Base-by-base conservation (phyloP, 176 grass and related monocot genomes). In the Poa pratensis region DNA sequence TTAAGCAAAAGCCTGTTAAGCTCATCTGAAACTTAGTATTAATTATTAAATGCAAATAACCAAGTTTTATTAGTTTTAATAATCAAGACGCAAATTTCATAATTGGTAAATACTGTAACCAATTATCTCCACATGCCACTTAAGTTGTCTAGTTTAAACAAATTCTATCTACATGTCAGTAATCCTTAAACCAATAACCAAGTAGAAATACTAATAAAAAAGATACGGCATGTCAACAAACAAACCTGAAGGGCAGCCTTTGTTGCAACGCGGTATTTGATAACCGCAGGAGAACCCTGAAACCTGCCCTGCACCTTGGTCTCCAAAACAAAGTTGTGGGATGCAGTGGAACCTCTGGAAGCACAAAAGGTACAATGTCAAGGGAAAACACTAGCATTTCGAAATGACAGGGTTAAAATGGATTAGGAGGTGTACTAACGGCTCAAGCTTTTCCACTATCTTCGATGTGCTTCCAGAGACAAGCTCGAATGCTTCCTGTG, bases 291-390 rank as follows among this genome's bases (percentile, higher is more conserved):
- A 45, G 84, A 89, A 39, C 91, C 91, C 75, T 96, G 87, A 90
- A 93, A 93, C 22, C 84, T 30, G 48, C 94, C 91, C 79, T 91
- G 90, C 16, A 85, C 84, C 72, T 91, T 92, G 24, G 94, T 87
- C 82, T 96, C 90, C 76, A 96, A 83, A 23, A 96, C 60, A 52
- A 91, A 93, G 17, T 80, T 87, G 77, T 96, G 94, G 76, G 94
- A 93, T 15, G 74, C 69, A 46, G 94, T 89, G 50, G 94, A 82
- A 78, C 86, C 89, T 7, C 91, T 93, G 62, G 57, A 84, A 64
- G 55, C 8, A 63, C 26, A 26, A 30, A 28, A 53, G 12, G 20
- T 61, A 45, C 73, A 40, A 20, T 28, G 18, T 60, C 4, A 72
- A 37, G 24, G 11, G 14, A 20, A 69, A 69, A n/a, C 2, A 3